phyloP scores from a whole-genome alignment of 2,329 filamentous ascomycete genomes.

The Ilyonectria robusta region DNA sequence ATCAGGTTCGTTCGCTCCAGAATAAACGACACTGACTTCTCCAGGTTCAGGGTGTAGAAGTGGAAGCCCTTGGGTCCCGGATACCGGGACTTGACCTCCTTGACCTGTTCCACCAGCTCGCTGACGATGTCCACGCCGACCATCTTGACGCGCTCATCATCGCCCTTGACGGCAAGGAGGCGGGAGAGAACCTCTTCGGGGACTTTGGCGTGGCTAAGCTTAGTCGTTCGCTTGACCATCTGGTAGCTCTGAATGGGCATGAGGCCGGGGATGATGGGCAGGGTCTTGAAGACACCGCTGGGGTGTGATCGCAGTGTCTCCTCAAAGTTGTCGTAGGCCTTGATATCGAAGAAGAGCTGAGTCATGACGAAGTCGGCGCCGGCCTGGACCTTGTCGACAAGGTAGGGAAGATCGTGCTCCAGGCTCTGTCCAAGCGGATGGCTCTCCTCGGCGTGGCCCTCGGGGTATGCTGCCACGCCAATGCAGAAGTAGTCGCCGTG shows the following conservation, averaged over 20 bases:
- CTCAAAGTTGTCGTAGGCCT: constrained; percentile 87
- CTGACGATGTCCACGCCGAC: constrained; percentile 86
- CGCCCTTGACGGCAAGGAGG: constrained; percentile 80
- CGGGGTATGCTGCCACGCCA: constrained; percentile 94
- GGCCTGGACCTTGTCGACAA: constrained; percentile 91
- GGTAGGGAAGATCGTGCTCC: constrained; percentile 87
- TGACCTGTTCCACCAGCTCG: constrained; percentile 86
- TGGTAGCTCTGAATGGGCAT: constrained; percentile 99
- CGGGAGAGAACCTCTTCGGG: constrained; percentile 79
- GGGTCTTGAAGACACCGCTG: constrained; percentile 86
- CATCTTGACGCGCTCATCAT: constrained; percentile 86
- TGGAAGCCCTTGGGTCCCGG: constrained; percentile 85
- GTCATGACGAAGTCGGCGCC: constrained; percentile 99
- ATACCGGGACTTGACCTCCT: constrained; percentile 70
- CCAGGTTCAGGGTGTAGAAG: constrained; percentile 96
- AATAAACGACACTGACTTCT: constrained; percentile 96
- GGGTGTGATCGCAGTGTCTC: constrained; percentile 81
- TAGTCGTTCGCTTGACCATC: constrained; percentile 93
- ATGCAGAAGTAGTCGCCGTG: constrained; percentile 97
- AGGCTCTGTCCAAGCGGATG: constrained; percentile 79
- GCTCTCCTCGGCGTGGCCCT: constrained; percentile 93
- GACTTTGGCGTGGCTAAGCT: constrained; percentile 90
- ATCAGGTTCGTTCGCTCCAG: constrained; percentile 90
- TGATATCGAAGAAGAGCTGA: constrained; percentile 93
- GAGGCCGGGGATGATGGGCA: constrained; percentile 92